Conservation (phyloP, 2,329 filamentous ascomycete genomes). For the Pseudogymnoascus sp. region DNA sequence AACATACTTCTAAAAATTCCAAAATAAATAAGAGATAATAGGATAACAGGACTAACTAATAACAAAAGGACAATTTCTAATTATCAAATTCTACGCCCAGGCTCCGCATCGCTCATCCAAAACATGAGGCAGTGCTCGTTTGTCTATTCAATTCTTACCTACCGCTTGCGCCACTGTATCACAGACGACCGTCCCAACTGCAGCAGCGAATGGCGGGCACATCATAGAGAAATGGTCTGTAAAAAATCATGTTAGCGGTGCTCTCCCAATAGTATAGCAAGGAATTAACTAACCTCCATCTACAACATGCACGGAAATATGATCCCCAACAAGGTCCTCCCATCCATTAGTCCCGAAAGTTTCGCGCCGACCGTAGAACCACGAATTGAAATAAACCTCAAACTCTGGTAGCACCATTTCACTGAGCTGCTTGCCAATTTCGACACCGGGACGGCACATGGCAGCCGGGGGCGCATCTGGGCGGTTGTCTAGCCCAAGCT, state of each 20-base stretch:
- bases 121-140: not conserved
- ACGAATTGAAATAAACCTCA: constrained; percentile 1
- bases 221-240: not conserved
- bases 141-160: not conserved
- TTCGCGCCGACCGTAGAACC: not conserved
- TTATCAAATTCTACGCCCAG: not conserved
- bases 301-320: constrained; percentile 1
- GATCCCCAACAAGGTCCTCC: not conserved
- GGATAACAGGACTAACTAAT: not conserved
- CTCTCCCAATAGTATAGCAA: not conserved
- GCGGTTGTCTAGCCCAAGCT: not conserved
- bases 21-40: not conserved
- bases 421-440: not conserved
- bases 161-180: constrained; percentile 1
- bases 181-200: not conserved
- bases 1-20: not conserved
- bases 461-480: not conserved
- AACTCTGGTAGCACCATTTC: not conserved
- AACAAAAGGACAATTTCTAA: not conserved
- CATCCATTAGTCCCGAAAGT: not conserved
- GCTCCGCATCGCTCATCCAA: not conserved
- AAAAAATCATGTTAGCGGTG: not conserved
- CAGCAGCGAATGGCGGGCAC: not conserved
- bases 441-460: not conserved
- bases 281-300: not conserved